Evolutionary conservation across 129 eudicot genomes (phyloP), one percentile per base, ranked within the genome.

Genomic region (Arctium minus): DNA sequence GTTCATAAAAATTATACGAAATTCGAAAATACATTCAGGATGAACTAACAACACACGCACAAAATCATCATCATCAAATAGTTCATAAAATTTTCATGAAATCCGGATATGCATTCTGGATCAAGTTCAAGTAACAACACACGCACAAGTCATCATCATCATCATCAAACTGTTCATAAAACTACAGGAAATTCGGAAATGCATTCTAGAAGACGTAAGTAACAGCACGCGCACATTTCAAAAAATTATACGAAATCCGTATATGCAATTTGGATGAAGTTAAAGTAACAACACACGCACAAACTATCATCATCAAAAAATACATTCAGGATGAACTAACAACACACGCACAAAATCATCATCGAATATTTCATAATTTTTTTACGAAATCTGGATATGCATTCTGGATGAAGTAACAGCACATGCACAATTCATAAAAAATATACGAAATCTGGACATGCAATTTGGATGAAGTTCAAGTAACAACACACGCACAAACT

Each of bases 401-500:
- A 70, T 22, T 3, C 3, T 27, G 0, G 4, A 76, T 11, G 22
- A 6, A 50, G 36, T 68, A 40, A 56, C 5, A 6, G n/a, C n/a
- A 27, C 67, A 80, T 29, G 46, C 76, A 37, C 33, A 80, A 46
- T 36, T 31, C 38, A 11, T 22, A 22, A 39, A 8, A 8, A 13
- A 0, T 18, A 73, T n/a, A 38, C 12, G 10, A 73, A 73, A 6
- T 17, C 53, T 33, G 29, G 8, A 33, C 4, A 33, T 22, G 44
- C 10, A 40, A 8, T 17, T 33, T 30, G 35, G 11, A 70, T 6
- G 10, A 33, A 46, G 29, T 8, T 56, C 67, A 15, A 72, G 12
- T 64, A 30, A 18, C 68, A 65, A 86, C 87, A 82, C 69, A 91
- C 92, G 84, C 18, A 33, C 60, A 60, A 32, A 46, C 11, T 62